Conservation (phyloP, 2,329 filamentous ascomycete species). For the Paecilomyces niveus region DNA sequence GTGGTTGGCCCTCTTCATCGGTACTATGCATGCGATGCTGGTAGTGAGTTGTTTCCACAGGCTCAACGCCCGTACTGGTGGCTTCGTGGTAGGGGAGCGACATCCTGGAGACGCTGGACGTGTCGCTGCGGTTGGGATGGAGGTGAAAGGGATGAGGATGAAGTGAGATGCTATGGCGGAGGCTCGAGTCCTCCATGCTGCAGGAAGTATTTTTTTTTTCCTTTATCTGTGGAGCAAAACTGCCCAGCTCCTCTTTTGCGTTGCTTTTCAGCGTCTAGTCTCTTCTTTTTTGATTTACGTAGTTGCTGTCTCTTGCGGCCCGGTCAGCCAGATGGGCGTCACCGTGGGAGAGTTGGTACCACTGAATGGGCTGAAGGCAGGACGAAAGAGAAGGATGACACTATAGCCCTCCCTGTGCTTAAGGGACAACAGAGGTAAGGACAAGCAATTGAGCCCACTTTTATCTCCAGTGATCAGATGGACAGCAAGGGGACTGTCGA, state of each 20-base stretch:
- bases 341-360: not conserved
- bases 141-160: conserved; percentile 13
- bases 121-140: conserved; percentile 6
- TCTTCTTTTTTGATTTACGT: not conserved
- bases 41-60: conserved; percentile 9
- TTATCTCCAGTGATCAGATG: not conserved
- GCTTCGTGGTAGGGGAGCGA: conserved; percentile 17
- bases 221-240: not conserved
- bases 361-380: not conserved
- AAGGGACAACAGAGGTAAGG: not conserved
- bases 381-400: not conserved
- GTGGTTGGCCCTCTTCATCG: conserved; percentile 41
- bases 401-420: not conserved
- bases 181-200: conserved; percentile 7
- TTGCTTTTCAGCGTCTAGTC: not conserved
- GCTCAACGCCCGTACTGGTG: conserved; percentile 38
- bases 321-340: not conserved
- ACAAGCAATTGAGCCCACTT: not conserved
- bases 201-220: not conserved
- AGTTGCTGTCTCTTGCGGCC: not conserved
- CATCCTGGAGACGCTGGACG: conserved; percentile 1
- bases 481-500: not conserved
- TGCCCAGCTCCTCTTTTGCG: not conserved
- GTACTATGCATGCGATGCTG: conserved; percentile 12
- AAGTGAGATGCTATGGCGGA: conserved; percentile 10